Evolutionary conservation across 768 basidiomycete genomes (phyloP).

Genomic region (Lactarius sanguifluus): DNA sequence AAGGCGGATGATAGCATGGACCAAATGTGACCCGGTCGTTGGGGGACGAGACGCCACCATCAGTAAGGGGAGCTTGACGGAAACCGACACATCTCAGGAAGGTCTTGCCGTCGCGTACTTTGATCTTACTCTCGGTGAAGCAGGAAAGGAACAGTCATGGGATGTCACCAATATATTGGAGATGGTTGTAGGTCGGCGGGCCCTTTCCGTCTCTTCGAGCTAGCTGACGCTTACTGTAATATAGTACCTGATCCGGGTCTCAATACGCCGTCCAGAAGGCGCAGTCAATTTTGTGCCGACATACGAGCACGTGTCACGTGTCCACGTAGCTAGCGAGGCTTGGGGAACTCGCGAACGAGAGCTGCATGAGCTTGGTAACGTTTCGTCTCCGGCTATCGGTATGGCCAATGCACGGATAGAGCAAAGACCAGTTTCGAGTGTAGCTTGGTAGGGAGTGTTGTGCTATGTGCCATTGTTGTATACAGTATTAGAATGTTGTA

Average conservation of each 20-base stretch:
- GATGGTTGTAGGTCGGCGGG: conserved; percentile 32
- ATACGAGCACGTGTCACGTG: conserved; percentile 39
- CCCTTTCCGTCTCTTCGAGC: not conserved
- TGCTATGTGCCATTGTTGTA: not conserved
- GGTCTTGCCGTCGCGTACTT: conserved; percentile 39
- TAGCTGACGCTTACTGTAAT: not conserved
- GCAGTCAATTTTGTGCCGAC: conserved; percentile 37
- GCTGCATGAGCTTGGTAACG: conserved; percentile 39
- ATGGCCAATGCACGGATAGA: conserved; percentile 31
- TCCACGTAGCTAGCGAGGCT: conserved; percentile 43
- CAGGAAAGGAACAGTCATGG: conserved; percentile 43
- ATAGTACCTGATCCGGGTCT: conserved; percentile 45
- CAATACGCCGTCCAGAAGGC: conserved; percentile 37
- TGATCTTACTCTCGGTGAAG: conserved; percentile 40
- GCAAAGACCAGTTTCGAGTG: conserved; percentile 7
- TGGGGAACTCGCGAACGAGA: conserved; percentile 43
- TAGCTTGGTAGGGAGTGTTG: conserved; percentile 17
- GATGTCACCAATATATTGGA: conserved; percentile 36
- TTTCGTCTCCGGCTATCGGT: conserved; percentile 44
- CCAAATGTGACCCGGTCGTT: conserved; percentile 32
- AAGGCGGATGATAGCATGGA: conserved; percentile 38
- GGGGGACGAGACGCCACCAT: conserved; percentile 36
- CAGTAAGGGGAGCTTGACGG: conserved; percentile 29
- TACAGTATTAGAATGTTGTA: not conserved
- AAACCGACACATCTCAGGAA: conserved; percentile 38